A percentile compares a stretch with the other conserved stretches of the same genome.
phyloP scores from a whole-genome alignment of 768 basidiomycete genomes.

The Terana coerulea region DNA sequence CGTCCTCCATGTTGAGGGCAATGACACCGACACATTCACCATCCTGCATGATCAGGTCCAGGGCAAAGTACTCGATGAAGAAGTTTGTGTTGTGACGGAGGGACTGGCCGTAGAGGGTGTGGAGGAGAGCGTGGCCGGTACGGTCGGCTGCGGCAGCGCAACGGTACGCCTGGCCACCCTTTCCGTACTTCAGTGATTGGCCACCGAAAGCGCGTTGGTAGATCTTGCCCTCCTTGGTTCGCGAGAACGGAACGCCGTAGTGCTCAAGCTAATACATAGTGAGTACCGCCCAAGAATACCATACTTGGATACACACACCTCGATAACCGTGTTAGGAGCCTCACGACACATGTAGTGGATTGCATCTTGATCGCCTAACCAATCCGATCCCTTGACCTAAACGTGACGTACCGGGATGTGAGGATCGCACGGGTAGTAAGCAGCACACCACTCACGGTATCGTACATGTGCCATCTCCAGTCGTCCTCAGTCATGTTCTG shows the following conservation, averaged over 20 bases:
- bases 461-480: conserved; percentile 99
- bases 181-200: conserved; percentile 94
- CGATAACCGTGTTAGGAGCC: conserved; percentile 89
- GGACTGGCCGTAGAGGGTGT: conserved; percentile 99
- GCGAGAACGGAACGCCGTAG: conserved; percentile 97
- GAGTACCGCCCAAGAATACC: too few species aligned
- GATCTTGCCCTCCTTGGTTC: conserved; percentile 98
- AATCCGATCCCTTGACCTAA: conserved; percentile 97
- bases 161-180: conserved; percentile 98
- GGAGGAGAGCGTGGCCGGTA: conserved; percentile 96
- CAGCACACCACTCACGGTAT: conserved; percentile 57
- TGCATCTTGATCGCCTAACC: conserved; percentile 99
- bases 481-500: conserved; percentile 99
- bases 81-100: conserved; percentile 99
- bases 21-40: conserved; percentile 99
- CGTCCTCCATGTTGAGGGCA: conserved; percentile 99
- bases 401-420: conserved; percentile 17
- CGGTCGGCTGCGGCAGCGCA: conserved; percentile 98
- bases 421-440: not conserved
- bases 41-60: conserved; percentile 97
- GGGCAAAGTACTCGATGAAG: conserved; percentile 99
- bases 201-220: conserved; percentile 99
- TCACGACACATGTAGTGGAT: conserved; percentile 99
- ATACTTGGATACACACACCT: conserved; percentile 46
- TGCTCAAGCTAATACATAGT: conserved; percentile 80